phyloP scores from a whole-genome alignment of 78 protist species.

The Tieghemostelium lacteum region DNA sequence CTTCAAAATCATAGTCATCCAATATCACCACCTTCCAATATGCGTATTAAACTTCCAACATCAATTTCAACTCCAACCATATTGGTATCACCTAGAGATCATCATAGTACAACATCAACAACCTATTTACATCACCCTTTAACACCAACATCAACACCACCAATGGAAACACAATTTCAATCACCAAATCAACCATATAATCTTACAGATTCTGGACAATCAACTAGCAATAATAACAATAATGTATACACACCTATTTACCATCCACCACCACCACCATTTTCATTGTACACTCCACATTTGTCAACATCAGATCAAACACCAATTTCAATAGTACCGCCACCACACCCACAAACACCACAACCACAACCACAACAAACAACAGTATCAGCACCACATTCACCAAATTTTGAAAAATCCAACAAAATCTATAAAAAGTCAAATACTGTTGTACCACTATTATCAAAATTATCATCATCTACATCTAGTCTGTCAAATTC shows the following conservation, averaged over 20 bases:
- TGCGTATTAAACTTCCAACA: no score
- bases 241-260: no score
- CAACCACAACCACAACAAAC: no score
- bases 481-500: neutral
- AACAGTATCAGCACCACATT: no score
- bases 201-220: neutral
- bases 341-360: neutral
- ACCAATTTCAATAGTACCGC: neutral
- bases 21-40: neutral
- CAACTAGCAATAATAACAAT: no score
- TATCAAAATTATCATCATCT: no score
- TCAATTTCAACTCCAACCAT: no score
- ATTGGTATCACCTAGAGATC: neutral
- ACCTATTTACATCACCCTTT: neutral
- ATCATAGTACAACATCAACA: neutral
- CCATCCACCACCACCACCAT: neutral
- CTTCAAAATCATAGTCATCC: neutral
- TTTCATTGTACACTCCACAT: neutral
- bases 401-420: no score
- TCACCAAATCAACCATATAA: neutral
- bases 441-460: no score
- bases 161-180: neutral
- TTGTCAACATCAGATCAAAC: neutral
- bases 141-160: neutral
- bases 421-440: no score